Conservation (phyloP, 495 filamentous ascomycete species). For the Filosporella fistucella region DNA sequence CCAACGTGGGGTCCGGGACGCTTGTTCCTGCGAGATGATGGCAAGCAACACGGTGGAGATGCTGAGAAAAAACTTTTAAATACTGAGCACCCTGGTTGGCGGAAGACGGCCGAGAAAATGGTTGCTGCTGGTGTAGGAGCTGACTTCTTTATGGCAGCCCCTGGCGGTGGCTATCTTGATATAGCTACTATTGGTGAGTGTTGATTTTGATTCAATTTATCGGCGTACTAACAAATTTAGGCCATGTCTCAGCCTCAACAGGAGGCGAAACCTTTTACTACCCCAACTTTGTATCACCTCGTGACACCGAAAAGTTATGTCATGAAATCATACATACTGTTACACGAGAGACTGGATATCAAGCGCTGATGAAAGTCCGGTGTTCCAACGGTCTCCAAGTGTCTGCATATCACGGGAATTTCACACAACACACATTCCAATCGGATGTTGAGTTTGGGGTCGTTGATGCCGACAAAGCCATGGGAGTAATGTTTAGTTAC, state of each 20-base stretch:
- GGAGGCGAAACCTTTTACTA: slow-evolving; percentile 96
- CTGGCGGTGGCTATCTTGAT: slow-evolving; percentile 86
- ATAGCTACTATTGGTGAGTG: slow-evolving; percentile 77
- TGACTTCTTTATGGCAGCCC: slow-evolving; percentile 91
- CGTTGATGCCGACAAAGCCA: slow-evolving; percentile 88
- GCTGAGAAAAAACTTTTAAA: slow-evolving; percentile 88
- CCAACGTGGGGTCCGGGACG: slow-evolving; percentile 88
- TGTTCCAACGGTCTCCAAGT: slow-evolving; percentile 97
- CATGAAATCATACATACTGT: slow-evolving; percentile 84
- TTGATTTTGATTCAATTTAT: too few relatives aligned
- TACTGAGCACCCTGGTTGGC: slow-evolving; percentile 83
- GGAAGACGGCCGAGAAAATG: slow-evolving; percentile 79
- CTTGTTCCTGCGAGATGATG: slow-evolving; percentile 79
- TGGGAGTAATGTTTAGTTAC: slow-evolving; percentile 90
- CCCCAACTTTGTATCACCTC: slow-evolving; percentile 84
- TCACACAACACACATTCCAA: slow-evolving; percentile 88
- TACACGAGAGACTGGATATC: slow-evolving; percentile 91
- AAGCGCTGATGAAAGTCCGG: slow-evolving; percentile 96
- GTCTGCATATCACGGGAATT: slow-evolving; percentile 90
- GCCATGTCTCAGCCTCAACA: slow-evolving; percentile 69
- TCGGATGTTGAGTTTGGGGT: slow-evolving; percentile 94
- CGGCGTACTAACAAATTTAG: too few relatives aligned
- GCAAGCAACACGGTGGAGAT: slow-evolving; percentile 80
- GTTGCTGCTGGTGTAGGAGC: slow-evolving; percentile 82
- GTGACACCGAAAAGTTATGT: slow-evolving; percentile 79